Evolutionary conservation across 441 rosid species (phyloP).

Genomic region (Adansonia rubrostipa): DNA sequence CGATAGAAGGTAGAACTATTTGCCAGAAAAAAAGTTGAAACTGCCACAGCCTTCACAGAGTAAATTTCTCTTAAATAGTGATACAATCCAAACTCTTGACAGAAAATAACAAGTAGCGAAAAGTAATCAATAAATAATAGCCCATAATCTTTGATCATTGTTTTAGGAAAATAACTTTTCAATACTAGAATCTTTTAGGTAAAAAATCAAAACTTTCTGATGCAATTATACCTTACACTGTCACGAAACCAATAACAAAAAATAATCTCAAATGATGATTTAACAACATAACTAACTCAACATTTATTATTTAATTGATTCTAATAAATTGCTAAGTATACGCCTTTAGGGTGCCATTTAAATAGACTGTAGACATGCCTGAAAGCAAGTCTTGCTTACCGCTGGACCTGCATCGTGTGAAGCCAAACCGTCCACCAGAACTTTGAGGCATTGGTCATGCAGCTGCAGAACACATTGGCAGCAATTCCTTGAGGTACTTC

Average conservation of each 20-base stretch:
- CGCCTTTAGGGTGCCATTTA: too few species aligned
- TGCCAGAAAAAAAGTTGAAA: background rate
- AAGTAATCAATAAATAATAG: background rate
- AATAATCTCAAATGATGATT: background rate
- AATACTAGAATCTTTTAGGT: background rate
- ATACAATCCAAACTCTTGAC: background rate
- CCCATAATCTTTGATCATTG: background rate
- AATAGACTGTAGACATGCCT: too few species aligned
- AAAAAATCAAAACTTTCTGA: conserved; percentile 18
- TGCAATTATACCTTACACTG: background rate
- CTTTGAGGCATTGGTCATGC: too few species aligned
- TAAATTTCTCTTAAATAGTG: too few species aligned
- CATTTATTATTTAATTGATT: too few species aligned
- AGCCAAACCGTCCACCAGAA: conserved; percentile 25
- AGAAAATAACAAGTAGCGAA: too few species aligned
- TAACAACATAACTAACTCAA: background rate
- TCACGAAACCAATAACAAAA: background rate
- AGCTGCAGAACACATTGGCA: conserved; percentile 4
- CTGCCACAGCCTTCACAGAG: background rate
- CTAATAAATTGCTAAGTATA: too few species aligned
- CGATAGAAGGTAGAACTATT: conserved; percentile 60
- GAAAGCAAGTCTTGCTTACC: background rate
- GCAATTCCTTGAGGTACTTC: conserved; percentile 19
- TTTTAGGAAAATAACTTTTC: background rate
- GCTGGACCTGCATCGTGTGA: conserved; percentile 28